phyloP scores from a whole-genome alignment of 148 eudicot species.

The Polygonum aviculare region DNA sequence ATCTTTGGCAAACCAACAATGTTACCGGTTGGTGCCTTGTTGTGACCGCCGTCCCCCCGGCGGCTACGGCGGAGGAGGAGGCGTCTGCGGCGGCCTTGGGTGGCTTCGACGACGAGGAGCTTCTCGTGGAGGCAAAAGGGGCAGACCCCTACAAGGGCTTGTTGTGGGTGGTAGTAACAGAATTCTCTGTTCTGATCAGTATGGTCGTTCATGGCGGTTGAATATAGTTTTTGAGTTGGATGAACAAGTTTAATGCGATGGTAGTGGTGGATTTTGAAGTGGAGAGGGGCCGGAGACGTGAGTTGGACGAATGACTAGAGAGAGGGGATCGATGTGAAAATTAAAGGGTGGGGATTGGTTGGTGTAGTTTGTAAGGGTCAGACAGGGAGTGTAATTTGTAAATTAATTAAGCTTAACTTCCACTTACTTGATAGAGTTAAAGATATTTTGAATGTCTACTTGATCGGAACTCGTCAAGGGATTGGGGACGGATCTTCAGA shows the following conservation, averaged over 20 bases:
- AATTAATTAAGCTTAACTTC: not conserved
- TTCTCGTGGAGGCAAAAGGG: constrained; percentile 8
- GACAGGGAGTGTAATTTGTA: not conserved
- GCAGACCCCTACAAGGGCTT: constrained; percentile 7
- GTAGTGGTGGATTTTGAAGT: not conserved
- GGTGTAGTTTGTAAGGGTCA: not conserved
- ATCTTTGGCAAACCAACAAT: not conserved
- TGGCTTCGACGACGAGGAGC: not conserved
- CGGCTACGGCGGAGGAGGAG: not conserved
- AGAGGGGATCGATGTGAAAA: not conserved
- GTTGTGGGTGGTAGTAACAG: not conserved
- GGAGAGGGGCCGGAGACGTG: not conserved
- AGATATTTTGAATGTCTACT: no score
- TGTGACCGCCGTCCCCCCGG: not conserved
- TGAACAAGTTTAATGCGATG: not conserved
- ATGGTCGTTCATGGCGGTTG: not conserved
- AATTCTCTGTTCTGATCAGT: not conserved
- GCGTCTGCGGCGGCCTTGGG: not conserved
- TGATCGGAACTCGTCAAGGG: no score
- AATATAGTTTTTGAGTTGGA: not conserved
- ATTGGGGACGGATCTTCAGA: no score
- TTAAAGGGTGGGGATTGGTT: not conserved
- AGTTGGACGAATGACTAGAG: not conserved
- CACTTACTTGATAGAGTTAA: not conserved
- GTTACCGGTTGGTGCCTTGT: not conserved